Base-by-base conservation (phyloP, 169 alveolate genomes). In the Cryptosporidium andersoni region DNA sequence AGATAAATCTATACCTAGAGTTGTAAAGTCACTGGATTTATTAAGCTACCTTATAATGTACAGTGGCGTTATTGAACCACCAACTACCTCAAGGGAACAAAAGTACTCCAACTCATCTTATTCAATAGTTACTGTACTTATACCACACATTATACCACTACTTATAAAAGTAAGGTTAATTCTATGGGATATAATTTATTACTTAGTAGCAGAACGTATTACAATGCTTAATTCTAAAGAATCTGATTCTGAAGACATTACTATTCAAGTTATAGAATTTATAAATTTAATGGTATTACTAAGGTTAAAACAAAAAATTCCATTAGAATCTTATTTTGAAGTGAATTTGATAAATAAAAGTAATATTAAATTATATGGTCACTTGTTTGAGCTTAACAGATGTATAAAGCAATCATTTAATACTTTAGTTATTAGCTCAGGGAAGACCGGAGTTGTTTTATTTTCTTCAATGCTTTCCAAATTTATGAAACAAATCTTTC, bases 401-500 rank as follows among this genome's bases (percentile, higher is more conserved):
- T 6, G 65, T 34, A 14, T 34, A n/a, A 63, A 58, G 12, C 39
- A 58, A 4, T n/a, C 60, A 25, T 64, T 40, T 8, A 74, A 74
- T 56, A 11, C 60, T 14, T 43, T 74, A 25, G 64, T 48, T n/a
- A 25, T 25, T 25, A 34, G 37, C 55, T 56, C 85, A 7, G 63
- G 74, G 25, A 74, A 43, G 34, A 74, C 85, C 5, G 85, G 85
- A 11, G 25, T 74, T 34, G 68, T 37, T 42, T 48, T 74, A 34
- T 74, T 58, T 43, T 74, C 85, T 7, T 63, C 45, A 6, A 34
- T 74, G 62, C 55, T 74, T 37, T 68, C 55, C 49, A 60, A 74
- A 11, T 74, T 58, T 43, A 16, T 74, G 11, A 34, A 25, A 4
- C 43, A 52, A 14, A 12, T 74, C 2, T 74, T 58, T n/a, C 60